Evolutionary conservation across 306 rosid genomes (phyloP).

Genomic region (Styphnolobium japonicum): DNA sequence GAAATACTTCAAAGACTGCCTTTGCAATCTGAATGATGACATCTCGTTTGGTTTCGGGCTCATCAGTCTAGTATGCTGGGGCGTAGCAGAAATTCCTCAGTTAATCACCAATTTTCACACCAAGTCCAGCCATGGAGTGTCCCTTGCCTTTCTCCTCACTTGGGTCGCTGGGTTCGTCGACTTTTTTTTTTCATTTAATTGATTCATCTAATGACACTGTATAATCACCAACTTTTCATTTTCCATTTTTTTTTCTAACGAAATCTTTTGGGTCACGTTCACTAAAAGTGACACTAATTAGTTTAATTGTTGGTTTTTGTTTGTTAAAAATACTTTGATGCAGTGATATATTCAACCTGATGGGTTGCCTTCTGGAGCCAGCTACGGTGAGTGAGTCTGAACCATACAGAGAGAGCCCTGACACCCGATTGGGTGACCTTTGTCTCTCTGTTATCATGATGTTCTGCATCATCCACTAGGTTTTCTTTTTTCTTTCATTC

Average conservation of each 20-base stretch:
- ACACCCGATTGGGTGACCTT: constrained; percentile 11
- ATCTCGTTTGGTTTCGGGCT: constrained; percentile 70
- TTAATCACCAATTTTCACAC: constrained; percentile 71
- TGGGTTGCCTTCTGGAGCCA: constrained; percentile 86
- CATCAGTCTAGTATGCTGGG: constrained; percentile 68
- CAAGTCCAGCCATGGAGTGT: constrained; percentile 81
- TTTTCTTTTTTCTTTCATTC: neutral
- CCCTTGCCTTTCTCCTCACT: constrained; percentile 77
- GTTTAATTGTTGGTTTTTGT: neutral
- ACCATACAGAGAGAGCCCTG: constrained; percentile 1
- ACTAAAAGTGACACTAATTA: neutral
- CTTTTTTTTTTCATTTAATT: neutral
- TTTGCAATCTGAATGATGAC: constrained; percentile 67
- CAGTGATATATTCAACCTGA: constrained; percentile 76
- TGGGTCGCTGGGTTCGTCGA: constrained; percentile 82
- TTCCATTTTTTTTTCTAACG: neutral
- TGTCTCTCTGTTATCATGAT: neutral
- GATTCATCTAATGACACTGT: neutral
- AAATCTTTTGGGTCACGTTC: neutral
- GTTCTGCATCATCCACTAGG: neutral
- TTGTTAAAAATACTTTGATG: neutral
- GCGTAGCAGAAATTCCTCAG: constrained; percentile 88
- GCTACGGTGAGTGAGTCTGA: constrained; percentile 69
- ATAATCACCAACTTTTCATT: neutral
- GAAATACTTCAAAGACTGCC: constrained; percentile 76